Base-by-base conservation (phyloP, 2,329 filamentous ascomycete genomes). In the Alternaria conjuncta region DNA sequence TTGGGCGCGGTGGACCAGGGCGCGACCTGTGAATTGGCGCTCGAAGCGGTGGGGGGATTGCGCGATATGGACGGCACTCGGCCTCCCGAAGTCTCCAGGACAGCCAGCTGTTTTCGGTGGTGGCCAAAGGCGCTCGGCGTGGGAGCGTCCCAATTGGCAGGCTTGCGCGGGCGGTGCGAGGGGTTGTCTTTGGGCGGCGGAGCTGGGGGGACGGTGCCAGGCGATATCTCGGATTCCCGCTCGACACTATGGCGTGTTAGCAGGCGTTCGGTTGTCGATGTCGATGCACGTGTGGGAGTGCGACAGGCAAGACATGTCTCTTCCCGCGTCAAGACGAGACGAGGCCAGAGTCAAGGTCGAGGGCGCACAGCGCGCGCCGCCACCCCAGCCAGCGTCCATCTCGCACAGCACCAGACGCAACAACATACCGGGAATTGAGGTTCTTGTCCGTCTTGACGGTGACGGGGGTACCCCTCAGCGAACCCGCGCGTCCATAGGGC, bases 41-140 rank as follows among this genome's bases (percentile, higher is more conserved):
- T 84, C 41, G 67, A 60, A n/a, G 84, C 84, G 41, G 87, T 85
- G 15, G 88, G 87, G 28, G 86, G 84, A 61, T 85, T 85, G 60
- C 89, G 86, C 63, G 71, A 81, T 66, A 88, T 88, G 71, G 86
- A 85, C 56, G 88, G 88, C 61, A 87, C 79, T 65, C 85, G 82
- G 67, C 80, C 82, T 67, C 87, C 86, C 62, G 86, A 84, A 32
- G 87, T 86, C 67, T 92, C 89, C 73, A 92, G 84, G 62, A 90
- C 87, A 71, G 89, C 86, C 60, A 92, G 86, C 72, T 93, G 90
- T 81, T 90, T 90, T 74, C 90, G 88, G 77, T 92, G 90, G 77
- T 91, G 90, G 76, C 84, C 84, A 71, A 92, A 86, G 75, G 90
- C 88, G 82, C 84, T 86, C 75, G 86, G 79, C 70, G 86, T 70